Conservation (phyloP, 805 yeast species). For the Saturnispora zaruensis region DNA sequence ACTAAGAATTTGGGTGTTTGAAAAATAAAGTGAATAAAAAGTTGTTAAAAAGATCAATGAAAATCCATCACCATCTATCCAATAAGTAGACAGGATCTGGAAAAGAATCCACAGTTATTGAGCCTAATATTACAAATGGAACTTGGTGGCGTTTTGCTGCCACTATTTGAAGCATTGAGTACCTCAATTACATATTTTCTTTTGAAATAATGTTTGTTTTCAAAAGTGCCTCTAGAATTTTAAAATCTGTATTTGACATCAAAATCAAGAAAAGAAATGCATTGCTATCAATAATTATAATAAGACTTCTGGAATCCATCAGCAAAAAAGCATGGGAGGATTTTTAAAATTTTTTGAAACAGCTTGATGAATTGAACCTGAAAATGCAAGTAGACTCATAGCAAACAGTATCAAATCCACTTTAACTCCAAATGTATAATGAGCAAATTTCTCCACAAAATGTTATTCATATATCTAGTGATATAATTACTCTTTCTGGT, state of each 20-base stretch:
- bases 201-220: slow-evolving; percentile 39
- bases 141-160: slow-evolving; percentile 41
- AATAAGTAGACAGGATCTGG: slow-evolving; percentile 24
- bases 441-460: not conserved
- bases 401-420: no score
- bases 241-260: slow-evolving; percentile 38
- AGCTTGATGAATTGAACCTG: no score
- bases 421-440: not conserved
- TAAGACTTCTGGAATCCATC: slow-evolving; percentile 34
- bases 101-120: slow-evolving; percentile 30
- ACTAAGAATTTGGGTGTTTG: slow-evolving; percentile 35
- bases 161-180: no score
- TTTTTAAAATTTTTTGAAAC: no score
- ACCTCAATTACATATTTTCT: slow-evolving; percentile 31
- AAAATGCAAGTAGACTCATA: no score
- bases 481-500: not conserved
- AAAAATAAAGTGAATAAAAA: slow-evolving; percentile 36
- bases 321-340: slow-evolving; percentile 47
- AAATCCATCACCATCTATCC: slow-evolving; percentile 34
- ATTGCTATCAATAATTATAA: slow-evolving; percentile 31
- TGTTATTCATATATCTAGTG: not conserved
- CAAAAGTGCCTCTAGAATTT: slow-evolving; percentile 34
- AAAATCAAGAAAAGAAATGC: slow-evolving; percentile 35
- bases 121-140: slow-evolving; percentile 40
- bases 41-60: slow-evolving; percentile 36